Evolutionary conservation across 2,329 filamentous ascomycete species (phyloP), one percentile per base, ranked within the genome.

Genomic region (Dichotomopilus funicola): DNA sequence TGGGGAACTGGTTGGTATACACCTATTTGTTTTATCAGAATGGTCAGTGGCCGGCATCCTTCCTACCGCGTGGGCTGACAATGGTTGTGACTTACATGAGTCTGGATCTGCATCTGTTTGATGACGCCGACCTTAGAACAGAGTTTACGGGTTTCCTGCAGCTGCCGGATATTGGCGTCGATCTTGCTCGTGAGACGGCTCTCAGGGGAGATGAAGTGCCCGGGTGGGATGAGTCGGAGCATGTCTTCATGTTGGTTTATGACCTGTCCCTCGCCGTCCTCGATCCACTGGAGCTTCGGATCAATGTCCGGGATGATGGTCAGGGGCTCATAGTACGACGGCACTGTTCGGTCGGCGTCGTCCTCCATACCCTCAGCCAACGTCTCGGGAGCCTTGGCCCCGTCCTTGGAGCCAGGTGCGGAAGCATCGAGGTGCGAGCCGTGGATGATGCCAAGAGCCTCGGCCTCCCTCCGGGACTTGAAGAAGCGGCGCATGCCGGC

Each of bases 71-170:
- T 3, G 34, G 2, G 42, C 12, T 10, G n/a, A 3, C n/a, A 35
- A 5, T 36, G 19, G 6, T 27, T 27, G 9, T 13, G 75, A 68
- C 65, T 42, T 81, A 90, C 89, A 81, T 96, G 94, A 51, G 91
- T 89, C 70, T 99, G 94, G 53, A 97, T 83, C 73, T 99, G 94
- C 94, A 99, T 99, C 74, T 99, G 94, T 75, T 97, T 99, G 69
- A 99, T 94, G 59, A 99, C 90, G 49, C 89, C 87, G 68, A 99
- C 96, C 73, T 97, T 99, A 9, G 91, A 91, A 65, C 91, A 95
- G 35, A 99, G 81, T 68, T 96, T 97, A 63, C 94, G 82, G 0
- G 94, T 99, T 66, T 97, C 92, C 70, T 99, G 94, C 79, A 99
- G 91, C 68, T 96, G 91, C 58, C 84, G 83, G 72, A 97, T 89